Evolutionary conservation across 2,329 filamentous ascomycete species (phyloP).

Genomic region (Acarospora socialis): DNA sequence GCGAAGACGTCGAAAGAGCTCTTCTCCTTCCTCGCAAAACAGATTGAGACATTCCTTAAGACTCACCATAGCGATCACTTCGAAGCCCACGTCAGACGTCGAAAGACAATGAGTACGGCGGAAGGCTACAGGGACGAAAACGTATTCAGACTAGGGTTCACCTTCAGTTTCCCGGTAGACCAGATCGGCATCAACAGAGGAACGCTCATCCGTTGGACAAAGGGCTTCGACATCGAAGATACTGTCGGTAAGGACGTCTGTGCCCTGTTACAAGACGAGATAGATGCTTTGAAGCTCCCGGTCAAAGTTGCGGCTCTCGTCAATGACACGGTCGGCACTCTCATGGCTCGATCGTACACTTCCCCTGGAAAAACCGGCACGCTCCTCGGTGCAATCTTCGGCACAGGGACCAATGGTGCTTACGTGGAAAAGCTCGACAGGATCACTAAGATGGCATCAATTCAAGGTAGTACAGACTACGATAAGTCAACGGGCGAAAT

Average conservation of each 20-base stretch:
- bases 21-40: conserved; percentile 82
- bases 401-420: conserved; percentile 91
- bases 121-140: conserved; percentile 54
- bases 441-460: conserved; percentile 57
- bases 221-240: conserved; percentile 95
- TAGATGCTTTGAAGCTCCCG: conserved; percentile 72
- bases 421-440: conserved; percentile 86
- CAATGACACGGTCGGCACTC: conserved; percentile 92
- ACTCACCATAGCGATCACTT: conserved; percentile 84
- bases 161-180: conserved; percentile 92
- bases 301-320: conserved; percentile 92
- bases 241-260: conserved; percentile 91
- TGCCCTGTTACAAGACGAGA: conserved; percentile 72
- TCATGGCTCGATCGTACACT: conserved; percentile 95
- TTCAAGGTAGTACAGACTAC: conserved; percentile 47
- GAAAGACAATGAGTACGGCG: conserved; percentile 44
- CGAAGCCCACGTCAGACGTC: conserved; percentile 50
- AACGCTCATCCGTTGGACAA: conserved; percentile 90
- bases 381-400: conserved; percentile 90
- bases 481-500: conserved; percentile 77
- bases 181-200: conserved; percentile 94
- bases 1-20: conserved; percentile 75
- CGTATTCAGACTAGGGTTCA: conserved; percentile 92
- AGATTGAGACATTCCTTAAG: conserved; percentile 78
- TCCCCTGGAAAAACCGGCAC: conserved; percentile 76